phyloP scores from a whole-genome alignment of 306 rosid species.

The Biancaea sappan region DNA sequence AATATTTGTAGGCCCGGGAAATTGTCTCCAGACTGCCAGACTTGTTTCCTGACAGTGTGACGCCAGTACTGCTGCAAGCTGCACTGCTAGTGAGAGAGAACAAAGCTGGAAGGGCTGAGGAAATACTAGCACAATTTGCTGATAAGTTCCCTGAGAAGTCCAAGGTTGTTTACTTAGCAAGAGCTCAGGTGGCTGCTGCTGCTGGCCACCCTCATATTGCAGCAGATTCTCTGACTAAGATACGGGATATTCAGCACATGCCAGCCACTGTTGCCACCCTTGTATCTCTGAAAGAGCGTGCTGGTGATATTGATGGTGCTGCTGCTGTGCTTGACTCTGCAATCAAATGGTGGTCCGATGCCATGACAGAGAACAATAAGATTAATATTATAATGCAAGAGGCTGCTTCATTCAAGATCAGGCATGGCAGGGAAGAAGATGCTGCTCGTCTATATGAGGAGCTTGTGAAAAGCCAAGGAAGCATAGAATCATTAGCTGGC shows the following conservation, averaged over 20 bases:
- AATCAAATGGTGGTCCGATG: conserved; percentile 90
- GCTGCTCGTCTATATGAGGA: conserved; percentile 82
- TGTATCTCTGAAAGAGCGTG: conserved; percentile 86
- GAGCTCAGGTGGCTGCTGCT: conserved; percentile 97
- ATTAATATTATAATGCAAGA: conserved; percentile 79
- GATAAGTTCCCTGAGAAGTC: conserved; percentile 80
- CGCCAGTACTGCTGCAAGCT: conserved; percentile 79
- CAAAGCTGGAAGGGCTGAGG: conserved; percentile 92
- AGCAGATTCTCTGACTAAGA: conserved; percentile 79
- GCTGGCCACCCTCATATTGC: conserved; percentile 89
- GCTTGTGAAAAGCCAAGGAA: conserved; percentile 84
- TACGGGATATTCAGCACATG: conserved; percentile 85
- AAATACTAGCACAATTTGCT: conserved; percentile 74
- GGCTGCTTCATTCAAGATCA: conserved; percentile 87
- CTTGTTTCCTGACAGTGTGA: conserved; percentile 79
- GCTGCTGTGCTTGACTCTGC: conserved; percentile 84
- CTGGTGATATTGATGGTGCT: conserved; percentile 90
- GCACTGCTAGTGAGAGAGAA: conserved; percentile 91
- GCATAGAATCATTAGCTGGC: conserved; percentile 85
- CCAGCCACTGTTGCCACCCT: conserved; percentile 97
- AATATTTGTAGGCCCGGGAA: conserved; percentile 74
- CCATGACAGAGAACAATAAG: conserved; percentile 87
- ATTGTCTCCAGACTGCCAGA: conserved; percentile 71
- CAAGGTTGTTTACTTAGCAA: conserved; percentile 64
- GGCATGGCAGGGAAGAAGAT: conserved; percentile 83